Percentiles rank a stretch among this genome's conserved stretches.
Evolutionary conservation across 2,329 filamentous ascomycete species (phyloP).

Genomic region (Neospermospora avenae): DNA sequence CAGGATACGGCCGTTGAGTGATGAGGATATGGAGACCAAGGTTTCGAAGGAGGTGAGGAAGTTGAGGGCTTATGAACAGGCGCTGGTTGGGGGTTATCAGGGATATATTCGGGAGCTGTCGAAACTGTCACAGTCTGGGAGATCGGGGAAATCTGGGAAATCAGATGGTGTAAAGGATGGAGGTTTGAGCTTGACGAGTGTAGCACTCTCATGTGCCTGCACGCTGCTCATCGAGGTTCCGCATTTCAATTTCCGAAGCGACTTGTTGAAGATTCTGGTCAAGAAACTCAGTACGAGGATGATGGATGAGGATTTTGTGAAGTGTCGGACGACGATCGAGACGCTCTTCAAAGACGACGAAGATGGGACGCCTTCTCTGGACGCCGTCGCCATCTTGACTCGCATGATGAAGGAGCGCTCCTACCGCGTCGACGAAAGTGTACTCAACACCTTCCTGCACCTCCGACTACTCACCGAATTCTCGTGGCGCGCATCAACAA

Average conservation of each 20-base stretch:
- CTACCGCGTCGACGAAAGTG: conserved; percentile 78
- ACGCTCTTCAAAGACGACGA: conserved; percentile 83
- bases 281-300: conserved; percentile 73
- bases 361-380: conserved; percentile 82
- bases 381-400: conserved; percentile 77
- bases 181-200: conserved; percentile 56
- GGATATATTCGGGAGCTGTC: conserved; percentile 75
- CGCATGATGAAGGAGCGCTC: conserved; percentile 94
- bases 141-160: conserved; percentile 39
- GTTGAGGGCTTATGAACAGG: conserved; percentile 81
- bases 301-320: conserved; percentile 71
- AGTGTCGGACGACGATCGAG: conserved; percentile 75
- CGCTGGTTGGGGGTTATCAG: conserved; percentile 81
- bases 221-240: conserved; percentile 76
- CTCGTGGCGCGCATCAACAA: conserved; percentile 74
- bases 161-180: conserved; percentile 37
- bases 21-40: conserved; percentile 73
- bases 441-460: conserved; percentile 87
- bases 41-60: conserved; percentile 88
- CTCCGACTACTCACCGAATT: conserved; percentile 87
- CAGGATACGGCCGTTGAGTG: conserved; percentile 77
- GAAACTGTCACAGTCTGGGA: conserved; percentile 59
- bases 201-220: conserved; percentile 85
- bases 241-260: conserved; percentile 94
- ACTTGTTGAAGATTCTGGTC: conserved; percentile 83